Evolutionary conservation across 208 protist genomes (phyloP).

Genomic region (Acanthamoeba triangularis): DNA sequence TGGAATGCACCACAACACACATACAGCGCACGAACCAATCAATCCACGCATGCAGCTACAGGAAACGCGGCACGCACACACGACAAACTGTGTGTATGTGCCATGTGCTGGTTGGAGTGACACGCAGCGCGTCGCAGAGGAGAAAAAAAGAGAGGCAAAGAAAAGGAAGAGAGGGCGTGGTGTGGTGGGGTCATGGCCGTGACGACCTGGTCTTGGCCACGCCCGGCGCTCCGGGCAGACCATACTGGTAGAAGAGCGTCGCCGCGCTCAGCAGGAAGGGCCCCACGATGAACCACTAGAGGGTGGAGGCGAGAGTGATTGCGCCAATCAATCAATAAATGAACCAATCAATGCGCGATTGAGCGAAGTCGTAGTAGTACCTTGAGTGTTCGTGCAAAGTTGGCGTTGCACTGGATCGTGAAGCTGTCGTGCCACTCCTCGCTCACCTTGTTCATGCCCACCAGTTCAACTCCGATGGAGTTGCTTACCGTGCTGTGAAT

Average conservation of each 20-base stretch:
- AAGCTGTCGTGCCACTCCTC: slow-evolving; percentile 51
- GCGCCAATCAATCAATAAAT: not conserved
- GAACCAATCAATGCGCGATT: not conserved
- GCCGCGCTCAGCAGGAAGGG: slow-evolving; percentile 22
- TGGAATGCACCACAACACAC: too few species aligned
- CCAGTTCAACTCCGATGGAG: not conserved
- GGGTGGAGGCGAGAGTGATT: not conserved
- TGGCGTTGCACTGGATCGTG: slow-evolving; percentile 16
- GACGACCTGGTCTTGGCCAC: not conserved
- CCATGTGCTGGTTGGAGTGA: too few species aligned
- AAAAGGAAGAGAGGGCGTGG: not conserved
- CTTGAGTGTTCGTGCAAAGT: slow-evolving; percentile 19
- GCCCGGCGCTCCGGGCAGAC: not conserved
- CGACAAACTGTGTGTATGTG: too few species aligned
- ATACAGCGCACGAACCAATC: too few species aligned
- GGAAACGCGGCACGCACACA: too few species aligned
- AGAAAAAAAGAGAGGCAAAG: not conserved
- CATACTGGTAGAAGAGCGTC: not conserved
- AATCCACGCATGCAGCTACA: too few species aligned
- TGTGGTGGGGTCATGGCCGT: not conserved
- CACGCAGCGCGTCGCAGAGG: too few species aligned
- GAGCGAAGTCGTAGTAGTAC: not conserved
- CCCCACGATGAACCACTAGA: slow-evolving; percentile 8
- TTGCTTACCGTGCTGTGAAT: not conserved
- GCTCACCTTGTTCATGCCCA: slow-evolving; percentile 57